These are phyloP conservation scores for Eucalyptus urophylla DNA, from an alignment of 345 rosid species.

Conservation along the genomic window DNA sequence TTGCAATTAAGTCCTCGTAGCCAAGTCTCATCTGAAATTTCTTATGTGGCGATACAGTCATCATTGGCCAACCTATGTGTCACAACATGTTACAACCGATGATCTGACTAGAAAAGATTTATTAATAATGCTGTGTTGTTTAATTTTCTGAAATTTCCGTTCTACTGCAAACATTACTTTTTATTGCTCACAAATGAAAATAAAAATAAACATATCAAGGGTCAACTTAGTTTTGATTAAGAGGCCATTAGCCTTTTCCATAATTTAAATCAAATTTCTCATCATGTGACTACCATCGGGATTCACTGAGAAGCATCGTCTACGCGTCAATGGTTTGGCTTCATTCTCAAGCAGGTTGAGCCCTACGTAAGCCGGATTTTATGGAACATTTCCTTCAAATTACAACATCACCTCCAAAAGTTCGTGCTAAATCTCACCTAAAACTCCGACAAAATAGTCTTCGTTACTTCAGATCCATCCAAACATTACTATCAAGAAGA, in stretches of 20 bases:
- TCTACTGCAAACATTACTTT: neutral
- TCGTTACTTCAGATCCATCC: neutral
- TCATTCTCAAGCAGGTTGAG: neutral
- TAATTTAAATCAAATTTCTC: neutral
- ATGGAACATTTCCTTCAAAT: neutral
- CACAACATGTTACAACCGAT: rapidly evolving
- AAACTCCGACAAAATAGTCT: neutral
- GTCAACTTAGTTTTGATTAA: neutral
- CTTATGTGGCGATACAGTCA: rapidly evolving
- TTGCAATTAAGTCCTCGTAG: neutral
- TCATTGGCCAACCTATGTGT: neutral
- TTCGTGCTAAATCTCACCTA: neutral
- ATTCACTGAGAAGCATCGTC: neutral
- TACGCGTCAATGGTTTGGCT: neutral
- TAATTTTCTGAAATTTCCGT: neutral
- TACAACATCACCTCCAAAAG: neutral
- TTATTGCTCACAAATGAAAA: neutral
- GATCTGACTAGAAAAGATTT: neutral
- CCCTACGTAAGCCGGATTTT: neutral
- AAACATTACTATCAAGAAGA: neutral
- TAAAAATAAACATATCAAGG: neutral
- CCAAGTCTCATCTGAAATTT: neutral
- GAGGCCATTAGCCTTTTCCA: neutral
- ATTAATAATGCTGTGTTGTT: neutral
- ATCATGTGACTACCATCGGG: neutral